Conservation (phyloP, 2,329 filamentous ascomycete species). For the Huntiella decipiens region DNA sequence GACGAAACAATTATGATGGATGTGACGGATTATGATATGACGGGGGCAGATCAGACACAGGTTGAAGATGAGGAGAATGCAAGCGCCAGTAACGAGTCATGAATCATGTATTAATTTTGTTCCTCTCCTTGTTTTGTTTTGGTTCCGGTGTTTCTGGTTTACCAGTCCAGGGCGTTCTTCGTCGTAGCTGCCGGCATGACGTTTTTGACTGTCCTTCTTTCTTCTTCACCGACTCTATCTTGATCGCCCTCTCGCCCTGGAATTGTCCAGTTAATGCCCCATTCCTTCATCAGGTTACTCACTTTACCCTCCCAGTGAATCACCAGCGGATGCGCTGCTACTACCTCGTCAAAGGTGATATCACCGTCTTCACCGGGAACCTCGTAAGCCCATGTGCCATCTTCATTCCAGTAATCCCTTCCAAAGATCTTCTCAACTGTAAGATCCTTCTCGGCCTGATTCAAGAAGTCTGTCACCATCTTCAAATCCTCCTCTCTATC, state of each 20-base stretch:
- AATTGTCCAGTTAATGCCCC: constrained; percentile 9
- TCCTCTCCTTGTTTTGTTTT: background rate
- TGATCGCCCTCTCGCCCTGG: constrained; percentile 9
- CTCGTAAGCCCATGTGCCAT: constrained; percentile 53
- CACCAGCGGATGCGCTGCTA: constrained; percentile 47
- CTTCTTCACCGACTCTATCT: constrained; percentile 16
- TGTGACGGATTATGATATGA: too few species aligned
- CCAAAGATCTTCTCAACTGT: constrained; percentile 44
- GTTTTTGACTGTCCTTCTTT: constrained; percentile 18
- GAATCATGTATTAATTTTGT: background rate
- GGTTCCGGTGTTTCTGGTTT: constrained; percentile 1
- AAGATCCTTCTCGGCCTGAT: constrained; percentile 38
- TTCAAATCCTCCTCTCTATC: constrained; percentile 14
- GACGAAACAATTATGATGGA: constrained; percentile 1
- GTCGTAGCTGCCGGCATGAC: constrained; percentile 3
- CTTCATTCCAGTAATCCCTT: constrained; percentile 44
- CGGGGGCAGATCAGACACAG: too few species aligned
- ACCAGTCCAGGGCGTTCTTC: constrained; percentile 15
- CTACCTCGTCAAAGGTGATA: constrained; percentile 41
- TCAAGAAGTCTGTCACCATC: constrained; percentile 20
- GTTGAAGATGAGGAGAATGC: too few species aligned
- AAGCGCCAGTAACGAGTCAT: background rate
- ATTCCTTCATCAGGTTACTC: constrained; percentile 5
- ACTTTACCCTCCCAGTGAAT: constrained; percentile 28
- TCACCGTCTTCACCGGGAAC: constrained; percentile 21